Base-by-base conservation (phyloP, 2,329 filamentous ascomycete species). In the Ampelomyces quisqualis region DNA sequence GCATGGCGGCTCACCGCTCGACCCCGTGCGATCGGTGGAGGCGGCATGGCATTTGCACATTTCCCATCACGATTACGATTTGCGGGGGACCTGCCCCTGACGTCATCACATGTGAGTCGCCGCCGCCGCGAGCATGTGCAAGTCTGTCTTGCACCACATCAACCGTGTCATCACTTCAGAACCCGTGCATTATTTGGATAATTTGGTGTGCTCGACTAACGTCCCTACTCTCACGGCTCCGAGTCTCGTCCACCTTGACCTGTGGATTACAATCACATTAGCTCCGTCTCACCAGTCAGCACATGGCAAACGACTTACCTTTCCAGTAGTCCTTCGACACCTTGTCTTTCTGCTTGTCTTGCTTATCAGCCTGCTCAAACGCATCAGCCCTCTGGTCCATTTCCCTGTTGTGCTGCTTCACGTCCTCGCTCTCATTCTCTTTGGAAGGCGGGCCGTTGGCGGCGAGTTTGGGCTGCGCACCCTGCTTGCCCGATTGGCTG, bases 371-470 rank as follows among this genome's bases (percentile, higher is more conserved):
- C 61, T 64, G 62, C 47, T 69, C 65, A 50, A 65, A 48, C 43
- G 70, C 58, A 51, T 74, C 71, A 55, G 66, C 60, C 53, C 71
- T 61, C 35, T 66, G 43, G 19, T 69, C 67, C 63, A 74, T 65
- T 50, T 74, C 70, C 49, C 60, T 38, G 45, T 75, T 75, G 53
- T 75, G 72, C 55, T 69, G 36, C 62, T 60, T 65, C 15, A 74
- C 71, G 10, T 70, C 68, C 47, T 64, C 51, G 21, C 65, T 64
- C 42, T 65, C 51, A 9, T 67, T 51, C 19, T 52, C 51, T 29
- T 60, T 51, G 2, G 30, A 38, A 6, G 72, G 71, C 20, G 64
- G 54, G 21, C 50, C 60, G 26, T 64, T 63, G 36, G 65, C 62
- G 17, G 70, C 54, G 32, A 74, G 73, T 57, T 72, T 73, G 14